phyloP scores from a whole-genome alignment of 345 rosid genomes.

The Stellera chamaejasme region DNA sequence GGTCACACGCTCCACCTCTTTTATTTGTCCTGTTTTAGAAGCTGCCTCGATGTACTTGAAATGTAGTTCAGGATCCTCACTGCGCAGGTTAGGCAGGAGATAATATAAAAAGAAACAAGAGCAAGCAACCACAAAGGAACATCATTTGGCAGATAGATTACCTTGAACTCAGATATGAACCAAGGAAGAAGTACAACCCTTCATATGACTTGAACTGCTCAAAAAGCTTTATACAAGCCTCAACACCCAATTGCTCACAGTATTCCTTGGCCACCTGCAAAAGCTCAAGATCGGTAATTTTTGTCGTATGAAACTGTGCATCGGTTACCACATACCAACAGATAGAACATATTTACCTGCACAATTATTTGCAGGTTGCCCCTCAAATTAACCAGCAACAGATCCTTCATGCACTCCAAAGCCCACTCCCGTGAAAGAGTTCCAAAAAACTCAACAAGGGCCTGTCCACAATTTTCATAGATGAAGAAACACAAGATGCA shows the following conservation, averaged over 20 bases:
- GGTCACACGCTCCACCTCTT: slow-evolving; percentile 96
- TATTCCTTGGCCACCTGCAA: slow-evolving; percentile 90
- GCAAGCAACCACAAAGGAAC: too few species aligned
- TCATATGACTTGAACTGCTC: slow-evolving; percentile 97
- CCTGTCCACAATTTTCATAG: slow-evolving; percentile 32
- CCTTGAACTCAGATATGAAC: slow-evolving; percentile 95
- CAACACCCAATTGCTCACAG: slow-evolving; percentile 94
- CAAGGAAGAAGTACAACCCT: slow-evolving; percentile 91
- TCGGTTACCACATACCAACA: slow-evolving; percentile 9
- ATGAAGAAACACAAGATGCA: slow-evolving; percentile 2
- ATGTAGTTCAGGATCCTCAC: slow-evolving; percentile 94
- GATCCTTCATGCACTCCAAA: slow-evolving; percentile 98
- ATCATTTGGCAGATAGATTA: slow-evolving; percentile 3
- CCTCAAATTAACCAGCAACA: slow-evolving; percentile 74
- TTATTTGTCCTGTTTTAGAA: slow-evolving; percentile 80
- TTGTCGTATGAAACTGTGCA: slow-evolving; percentile 2
- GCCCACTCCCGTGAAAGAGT: slow-evolving; percentile 97
- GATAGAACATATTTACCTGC: slow-evolving; percentile 40
- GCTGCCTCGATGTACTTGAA: slow-evolving; percentile 94
- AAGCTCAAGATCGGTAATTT: slow-evolving; percentile 4
- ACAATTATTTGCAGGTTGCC: slow-evolving; percentile 97
- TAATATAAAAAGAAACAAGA: too few species aligned
- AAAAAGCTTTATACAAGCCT: slow-evolving; percentile 82
- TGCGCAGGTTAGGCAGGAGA: slow-evolving; percentile 15
- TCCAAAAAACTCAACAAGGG: slow-evolving; percentile 95